Evolutionary conservation across 805 yeast species (phyloP), one percentile per base, ranked within the genome.

Genomic region (Schwanniomyces vanrijiae): DNA sequence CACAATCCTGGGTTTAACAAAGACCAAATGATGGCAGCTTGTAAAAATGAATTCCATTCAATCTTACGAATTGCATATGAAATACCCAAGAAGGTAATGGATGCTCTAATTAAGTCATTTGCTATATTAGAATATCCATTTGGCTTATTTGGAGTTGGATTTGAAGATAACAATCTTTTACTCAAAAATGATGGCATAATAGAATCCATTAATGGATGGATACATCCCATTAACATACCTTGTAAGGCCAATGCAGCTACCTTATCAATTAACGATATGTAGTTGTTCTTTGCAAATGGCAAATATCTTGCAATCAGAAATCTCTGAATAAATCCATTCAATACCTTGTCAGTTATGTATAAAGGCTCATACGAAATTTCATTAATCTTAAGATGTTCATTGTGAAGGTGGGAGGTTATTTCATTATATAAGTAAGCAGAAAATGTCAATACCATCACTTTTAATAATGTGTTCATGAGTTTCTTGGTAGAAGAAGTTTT

Each of bases 61-160:
- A 84, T 71, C 52, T 80, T 82, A 54, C 88, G 76, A 28, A 87
- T 76, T 20, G 89, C 90, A 57, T 82, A 86, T 4, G 83, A 76
- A 29, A 87, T 78, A 2, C 95, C 95, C 37, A 86, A 66, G 55
- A 86, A 76, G 2, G 89, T 85, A 46, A 85, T 78, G 40, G 73
- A 64, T 18, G 82, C 65, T 28, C 78, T 57, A 18, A 73, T 44
- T 9, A 66, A 56, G 51, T 73, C 77, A 53, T 65, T 71, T 42
- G 65, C 48, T 40, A 71, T 50, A 45, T 63, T 67, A 24, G 65
- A 54, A 40, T 65, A 56, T 19, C 52, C 51, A 11, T 55, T 51
- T 10, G 52, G 43, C 35, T 57, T 53, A 26, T 57, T 52, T 10
- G 71, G 71, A 44, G 65, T 56, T 3, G 77, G 77, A 51, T 71